phyloP scores from a whole-genome alignment of 371 early-diverging fungal species.

The Umbelopsis sp. region DNA sequence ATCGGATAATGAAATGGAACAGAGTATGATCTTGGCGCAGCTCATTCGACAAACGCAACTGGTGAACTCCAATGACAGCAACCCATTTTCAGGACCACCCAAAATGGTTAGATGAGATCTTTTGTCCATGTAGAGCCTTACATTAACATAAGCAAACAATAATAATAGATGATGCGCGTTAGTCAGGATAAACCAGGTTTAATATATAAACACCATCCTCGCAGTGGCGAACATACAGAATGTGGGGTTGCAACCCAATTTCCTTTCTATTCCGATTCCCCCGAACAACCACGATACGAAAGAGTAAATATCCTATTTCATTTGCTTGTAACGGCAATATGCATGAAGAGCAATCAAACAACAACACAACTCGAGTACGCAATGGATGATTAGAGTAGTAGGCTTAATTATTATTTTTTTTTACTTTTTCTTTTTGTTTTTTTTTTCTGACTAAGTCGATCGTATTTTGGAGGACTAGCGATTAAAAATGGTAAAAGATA shows the following conservation, averaged over 20 bases:
- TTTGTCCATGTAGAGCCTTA: no score
- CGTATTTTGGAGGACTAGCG: neutral
- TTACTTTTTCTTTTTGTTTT: neutral
- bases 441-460: slow-evolving; percentile 3
- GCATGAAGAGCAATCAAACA: neutral
- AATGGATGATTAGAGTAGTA: no score
- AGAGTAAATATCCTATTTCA: no score
- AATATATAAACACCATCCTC: no score
- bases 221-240: no score
- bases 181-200: no score
- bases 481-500: slow-evolving; percentile 10
- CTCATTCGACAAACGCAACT: neutral
- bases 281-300: no score
- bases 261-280: no score
- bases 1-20: neutral
- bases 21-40: neutral
- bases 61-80: neutral
- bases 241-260: no score
- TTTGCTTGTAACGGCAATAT: no score
- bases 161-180: neutral
- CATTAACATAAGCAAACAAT: neutral
- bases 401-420: no score
- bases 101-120: slow-evolving; percentile 3
- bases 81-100: neutral
- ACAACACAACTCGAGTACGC: neutral